phyloP scores from a whole-genome alignment of 2,329 filamentous ascomycete genomes.

The Epichloe uncinata region DNA sequence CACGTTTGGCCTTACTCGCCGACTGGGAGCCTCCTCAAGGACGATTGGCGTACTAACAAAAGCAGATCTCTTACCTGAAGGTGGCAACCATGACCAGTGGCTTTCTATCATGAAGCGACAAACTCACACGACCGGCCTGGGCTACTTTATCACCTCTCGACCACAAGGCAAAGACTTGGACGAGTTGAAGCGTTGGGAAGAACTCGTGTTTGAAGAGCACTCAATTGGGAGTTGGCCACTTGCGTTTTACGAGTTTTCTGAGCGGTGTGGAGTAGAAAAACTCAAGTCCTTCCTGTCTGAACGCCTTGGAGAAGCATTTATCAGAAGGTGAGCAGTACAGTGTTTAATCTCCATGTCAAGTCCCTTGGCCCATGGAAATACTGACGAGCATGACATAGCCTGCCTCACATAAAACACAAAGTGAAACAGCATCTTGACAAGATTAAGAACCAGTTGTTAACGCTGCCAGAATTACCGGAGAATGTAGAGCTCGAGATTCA shows the following conservation, averaged over 20 bases:
- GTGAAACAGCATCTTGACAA: conserved; percentile 32
- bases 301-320: conserved; percentile 40
- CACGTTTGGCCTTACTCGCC: conserved; percentile 50
- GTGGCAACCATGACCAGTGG: conserved; percentile 41
- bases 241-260: conserved; percentile 31
- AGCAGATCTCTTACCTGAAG: conserved; percentile 54
- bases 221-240: conserved; percentile 31
- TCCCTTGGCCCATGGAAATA: neutral
- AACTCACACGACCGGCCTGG: conserved; percentile 52
- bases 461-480: conserved; percentile 52
- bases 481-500: conserved; percentile 56
- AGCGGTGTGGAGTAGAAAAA: conserved; percentile 39
- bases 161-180: conserved; percentile 43
- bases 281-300: conserved; percentile 39
- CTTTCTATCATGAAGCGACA: conserved; percentile 47
- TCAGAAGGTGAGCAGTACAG: conserved; percentile 27
- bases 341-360: neutral
- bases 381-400: conserved; percentile 15
- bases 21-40: conserved; percentile 40
- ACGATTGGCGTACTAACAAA: conserved; percentile 75
- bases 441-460: conserved; percentile 40
- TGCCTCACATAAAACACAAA: conserved; percentile 42
- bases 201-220: conserved; percentile 33
- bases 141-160: conserved; percentile 66
- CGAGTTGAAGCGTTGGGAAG: conserved; percentile 37